A percentile compares a stretch with the other conserved stretches of the same genome.
These are phyloP conservation scores for Rhizopus microsporus DNA, from an alignment of 371 early-diverging fungal genomes.

Conservation along the genomic window DNA sequence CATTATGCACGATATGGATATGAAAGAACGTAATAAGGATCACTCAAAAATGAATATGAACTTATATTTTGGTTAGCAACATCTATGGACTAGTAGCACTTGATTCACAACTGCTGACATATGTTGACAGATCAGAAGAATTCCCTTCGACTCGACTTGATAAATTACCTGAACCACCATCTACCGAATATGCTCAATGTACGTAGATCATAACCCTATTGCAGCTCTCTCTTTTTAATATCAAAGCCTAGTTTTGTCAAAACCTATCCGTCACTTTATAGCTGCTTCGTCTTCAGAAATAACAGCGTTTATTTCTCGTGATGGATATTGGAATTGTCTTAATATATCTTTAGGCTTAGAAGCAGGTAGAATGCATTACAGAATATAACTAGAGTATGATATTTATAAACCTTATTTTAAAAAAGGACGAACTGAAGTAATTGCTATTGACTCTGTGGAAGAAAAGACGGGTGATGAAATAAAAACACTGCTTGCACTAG, in stretches of 20 bases:
- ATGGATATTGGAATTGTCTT: constrained; percentile 53
- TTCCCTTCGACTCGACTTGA: constrained; percentile 50
- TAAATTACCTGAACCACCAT: constrained; percentile 22
- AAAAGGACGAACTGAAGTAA: constrained; percentile 43
- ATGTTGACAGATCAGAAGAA: constrained; percentile 38
- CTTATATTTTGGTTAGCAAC: constrained; percentile 27
- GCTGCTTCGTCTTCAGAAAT: constrained; percentile 47
- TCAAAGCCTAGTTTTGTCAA: constrained; percentile 16
- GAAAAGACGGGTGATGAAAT: constrained; percentile 20
- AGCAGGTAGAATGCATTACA: constrained; percentile 23
- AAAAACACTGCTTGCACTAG: constrained; percentile 32
- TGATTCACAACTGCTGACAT: constrained; percentile 41
- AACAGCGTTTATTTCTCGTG: constrained; percentile 42
- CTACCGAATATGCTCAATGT: constrained; percentile 26
- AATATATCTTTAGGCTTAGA: constrained; percentile 39
- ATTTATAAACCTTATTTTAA: not conserved
- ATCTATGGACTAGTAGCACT: constrained; percentile 45
- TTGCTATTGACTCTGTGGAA: constrained; percentile 48
- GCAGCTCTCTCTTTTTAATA: too few species aligned
- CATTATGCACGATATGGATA: constrained; percentile 52
- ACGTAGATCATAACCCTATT: not conserved
- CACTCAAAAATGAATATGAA: not conserved
- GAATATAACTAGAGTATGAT: not conserved
- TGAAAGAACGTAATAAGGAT: constrained; percentile 46
- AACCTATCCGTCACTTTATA: constrained; percentile 40